phyloP scores from a whole-genome alignment of 306 rosid genomes.

The Dalbergia cultrata region DNA sequence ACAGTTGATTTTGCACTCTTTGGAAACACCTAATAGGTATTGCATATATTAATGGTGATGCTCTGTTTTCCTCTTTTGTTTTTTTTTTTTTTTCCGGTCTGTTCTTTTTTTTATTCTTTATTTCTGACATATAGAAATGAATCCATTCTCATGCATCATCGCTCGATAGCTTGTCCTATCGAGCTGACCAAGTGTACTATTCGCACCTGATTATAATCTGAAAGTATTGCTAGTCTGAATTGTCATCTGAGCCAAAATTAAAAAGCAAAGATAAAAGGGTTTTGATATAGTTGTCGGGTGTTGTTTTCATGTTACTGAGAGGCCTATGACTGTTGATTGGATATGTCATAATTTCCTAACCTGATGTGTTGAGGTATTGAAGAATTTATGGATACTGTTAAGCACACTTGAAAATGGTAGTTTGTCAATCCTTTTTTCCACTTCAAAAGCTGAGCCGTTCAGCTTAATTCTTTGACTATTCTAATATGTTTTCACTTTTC shows the following conservation, averaged over 20 bases:
- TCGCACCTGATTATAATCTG: constrained; percentile 18
- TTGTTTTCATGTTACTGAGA: constrained; percentile 15
- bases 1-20: constrained; percentile 8
- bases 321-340: constrained; percentile 5
- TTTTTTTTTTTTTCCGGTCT: not conserved
- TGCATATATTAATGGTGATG: not conserved
- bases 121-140: not conserved
- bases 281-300: not conserved
- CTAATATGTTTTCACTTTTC: constrained; percentile 12
- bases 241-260: not conserved
- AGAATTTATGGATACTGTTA: constrained; percentile 33
- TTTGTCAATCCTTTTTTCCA: not conserved
- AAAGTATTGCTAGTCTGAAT: not conserved
- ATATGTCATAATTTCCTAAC: constrained; percentile 19
- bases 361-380: constrained; percentile 13
- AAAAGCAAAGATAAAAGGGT: not conserved
- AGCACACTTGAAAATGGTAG: not conserved
- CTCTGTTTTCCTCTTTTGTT: not conserved
- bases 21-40: not conserved
- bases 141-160: constrained; percentile 20
- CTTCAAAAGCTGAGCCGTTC: not conserved
- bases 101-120: not conserved
- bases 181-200: not conserved
- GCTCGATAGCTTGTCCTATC: not conserved
- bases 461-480: constrained; percentile 22